Base-by-base conservation (phyloP, 2,329 filamentous ascomycete genomes). In the Colletotrichum kahawae region DNA sequence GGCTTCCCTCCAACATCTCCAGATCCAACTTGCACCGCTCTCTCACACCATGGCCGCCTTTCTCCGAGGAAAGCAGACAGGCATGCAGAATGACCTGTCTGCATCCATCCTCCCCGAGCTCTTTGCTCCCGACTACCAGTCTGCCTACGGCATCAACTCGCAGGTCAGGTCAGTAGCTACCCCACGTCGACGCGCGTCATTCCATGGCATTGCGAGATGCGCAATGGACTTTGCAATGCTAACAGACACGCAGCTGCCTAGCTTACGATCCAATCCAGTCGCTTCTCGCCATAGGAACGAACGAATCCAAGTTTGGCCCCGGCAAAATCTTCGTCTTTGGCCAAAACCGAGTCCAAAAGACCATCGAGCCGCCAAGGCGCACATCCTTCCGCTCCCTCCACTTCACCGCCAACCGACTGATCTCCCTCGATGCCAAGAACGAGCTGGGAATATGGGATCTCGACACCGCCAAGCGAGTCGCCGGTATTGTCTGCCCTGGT, bases 211-310 rank as follows among this genome's bases (percentile, higher is more conserved):
- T 54, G 12, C 56, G 9, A n/a, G 13, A 31, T 43, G 29, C 43
- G 48, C 27, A 70, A 34, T n/a, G 16, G 43, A 14, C 16, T 12
- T 9, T 62, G 10, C 14, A 64, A 27, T 29, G 43, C 59, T 74
- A 27, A 74, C 31, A 24, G 24, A 29, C 38, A 6, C 34, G n/a
- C n/a, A 95, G 95, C 80, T 94, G 94, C 77, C 87, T 98, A 78
- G 94, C 95, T 76, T 98, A 98, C 86, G 96, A 98, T 78, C 96
- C 97, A 1, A 90, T 98, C 14, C 97, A 99, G 83, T 98, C 96
- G 33, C 92, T 99, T 72, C 90, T 99, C 67, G 97, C 97, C 56
- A 92, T 98, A 77, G 97, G 95, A 75, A 99, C 97, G 56, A 94
- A 92, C 82, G 94, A 97, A 84, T 95, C 94, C 78, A 93, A 94